Evolutionary conservation across 2,329 filamentous ascomycete species (phyloP).

Genomic region (Conoideocrella luteorostrata): DNA sequence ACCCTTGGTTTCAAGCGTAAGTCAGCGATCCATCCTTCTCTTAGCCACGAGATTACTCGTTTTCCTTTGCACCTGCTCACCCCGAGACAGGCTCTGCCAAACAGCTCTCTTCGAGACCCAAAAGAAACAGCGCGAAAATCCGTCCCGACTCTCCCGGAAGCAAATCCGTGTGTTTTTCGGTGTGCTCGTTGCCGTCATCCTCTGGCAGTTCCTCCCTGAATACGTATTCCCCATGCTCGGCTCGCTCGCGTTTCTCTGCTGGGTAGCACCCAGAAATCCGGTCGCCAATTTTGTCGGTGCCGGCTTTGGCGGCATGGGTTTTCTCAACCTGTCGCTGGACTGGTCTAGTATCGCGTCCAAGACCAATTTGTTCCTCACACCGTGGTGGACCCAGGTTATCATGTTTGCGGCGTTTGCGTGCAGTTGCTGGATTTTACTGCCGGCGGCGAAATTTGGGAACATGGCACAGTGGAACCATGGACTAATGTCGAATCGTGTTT

Average conservation of each 20-base stretch:
- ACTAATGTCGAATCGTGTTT: slow-evolving; percentile 53
- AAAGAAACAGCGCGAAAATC: slow-evolving; percentile 43
- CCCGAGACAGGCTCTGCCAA: slow-evolving; percentile 36
- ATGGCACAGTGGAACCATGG: slow-evolving; percentile 44
- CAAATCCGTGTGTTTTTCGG: slow-evolving; percentile 53
- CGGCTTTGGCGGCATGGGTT: slow-evolving; percentile 56
- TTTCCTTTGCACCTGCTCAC: not conserved
- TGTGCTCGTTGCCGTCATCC: slow-evolving; percentile 42
- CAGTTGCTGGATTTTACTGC: slow-evolving; percentile 52
- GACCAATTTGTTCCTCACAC: slow-evolving; percentile 46
- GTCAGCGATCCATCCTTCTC: too few relatives aligned
- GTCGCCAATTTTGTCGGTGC: slow-evolving; percentile 55
- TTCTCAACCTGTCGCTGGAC: slow-evolving; percentile 52
- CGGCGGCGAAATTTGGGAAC: slow-evolving; percentile 51
- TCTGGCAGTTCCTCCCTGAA: slow-evolving; percentile 59
- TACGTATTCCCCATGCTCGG: slow-evolving; percentile 53
- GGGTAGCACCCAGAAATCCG: slow-evolving; percentile 52
- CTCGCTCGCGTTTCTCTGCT: slow-evolving; percentile 56
- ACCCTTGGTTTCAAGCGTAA: slow-evolving; percentile 33
- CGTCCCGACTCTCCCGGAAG: slow-evolving; percentile 40
- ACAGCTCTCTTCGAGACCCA: slow-evolving; percentile 54
- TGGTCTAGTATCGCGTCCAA: slow-evolving; percentile 54
- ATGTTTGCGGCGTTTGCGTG: slow-evolving; percentile 48
- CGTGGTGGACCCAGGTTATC: slow-evolving; percentile 53
- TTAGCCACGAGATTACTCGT: too few relatives aligned